Evolutionary conservation across 73 alveolate species (phyloP), one percentile per base, ranked within the genome.

Genomic region (Durusdinium trenchii): DNA sequence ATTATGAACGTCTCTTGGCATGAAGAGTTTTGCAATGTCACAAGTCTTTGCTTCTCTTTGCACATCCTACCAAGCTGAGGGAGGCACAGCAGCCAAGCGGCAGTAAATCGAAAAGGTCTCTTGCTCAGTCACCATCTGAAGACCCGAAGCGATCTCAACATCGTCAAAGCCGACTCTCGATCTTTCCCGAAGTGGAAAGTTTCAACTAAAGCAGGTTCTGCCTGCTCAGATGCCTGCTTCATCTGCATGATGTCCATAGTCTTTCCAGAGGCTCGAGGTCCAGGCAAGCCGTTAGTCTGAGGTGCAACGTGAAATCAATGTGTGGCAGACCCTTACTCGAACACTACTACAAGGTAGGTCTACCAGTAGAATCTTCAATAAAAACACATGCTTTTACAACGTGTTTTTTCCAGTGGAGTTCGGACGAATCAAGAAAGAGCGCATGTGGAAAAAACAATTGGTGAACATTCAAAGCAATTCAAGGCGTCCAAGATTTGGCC

Each of bases 171-270:
- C 30, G 73, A 60, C 30, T 2, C 73, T 32, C 30, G 73, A 23
- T 60, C 1, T 23, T 23, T 60, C 73, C 18, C 18, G n/a, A 60
- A 60, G 30, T 60, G 30, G 3, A 60, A 60, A 2, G n/a, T 1
- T 60, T 60, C n/a, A 23, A 28, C 60, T 23, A 23, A n/a, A n/a
- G n/a, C n/a, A n/a, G n/a, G n/a, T n/a, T n/a, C 71, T 47, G 96
- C 96, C 96, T 91, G 98, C 46, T 91, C 98, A 75, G 89, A 48
- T 35, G 48, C 69, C 48, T 91, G 87, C 60, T 91, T 91, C 98
- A 91, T 91, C 98, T 91, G 62, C 90, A 48, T 16, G 28, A 69
- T 52, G 43, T 91, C 98, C 50, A 48, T 10, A 45, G 38, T 38
- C 45, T 91, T 67, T 20, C 98, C 98, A 45, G 98, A 18, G 75